These are phyloP conservation scores for Candida arabinofermentans DNA, from an alignment of 805 yeast species.

Conservation along the genomic window DNA sequence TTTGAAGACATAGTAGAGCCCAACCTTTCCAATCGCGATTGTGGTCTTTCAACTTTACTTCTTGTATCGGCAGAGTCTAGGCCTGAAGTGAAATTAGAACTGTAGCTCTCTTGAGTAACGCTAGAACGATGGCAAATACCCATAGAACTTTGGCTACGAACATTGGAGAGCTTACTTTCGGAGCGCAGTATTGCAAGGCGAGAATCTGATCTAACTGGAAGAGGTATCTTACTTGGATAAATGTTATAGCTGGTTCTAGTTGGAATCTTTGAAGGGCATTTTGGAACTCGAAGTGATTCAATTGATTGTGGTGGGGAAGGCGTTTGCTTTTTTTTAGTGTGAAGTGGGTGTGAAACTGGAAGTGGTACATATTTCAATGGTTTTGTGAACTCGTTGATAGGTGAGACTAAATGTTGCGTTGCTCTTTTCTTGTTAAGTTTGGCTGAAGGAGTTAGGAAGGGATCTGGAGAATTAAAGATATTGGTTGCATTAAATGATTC, in stretches of 20 bases:
- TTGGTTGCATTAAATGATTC: background rate
- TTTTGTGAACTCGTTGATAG: constrained; percentile 4
- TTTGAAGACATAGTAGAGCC: constrained; percentile 2
- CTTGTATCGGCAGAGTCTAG: too few species aligned
- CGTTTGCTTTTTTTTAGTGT: constrained; percentile 1
- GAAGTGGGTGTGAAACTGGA: constrained; percentile 16
- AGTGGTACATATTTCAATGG: constrained; percentile 22
- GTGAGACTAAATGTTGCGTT: background rate
- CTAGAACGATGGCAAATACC: too few species aligned
- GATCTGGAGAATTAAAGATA: constrained; percentile 21
- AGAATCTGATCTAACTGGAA: constrained; percentile 26
- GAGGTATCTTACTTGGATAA: constrained; percentile 20
- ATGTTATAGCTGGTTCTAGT: background rate
- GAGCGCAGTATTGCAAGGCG: constrained; percentile 19
- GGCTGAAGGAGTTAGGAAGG: constrained; percentile 29
- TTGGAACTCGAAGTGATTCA: background rate
- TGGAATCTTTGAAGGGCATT: background rate
- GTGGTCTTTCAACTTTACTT: constrained; percentile 5
- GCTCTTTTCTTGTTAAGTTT: background rate
- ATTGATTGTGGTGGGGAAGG: background rate
- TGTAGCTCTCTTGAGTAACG: too few species aligned
- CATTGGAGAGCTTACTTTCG: constrained; percentile 2
- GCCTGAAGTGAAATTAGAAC: too few species aligned
- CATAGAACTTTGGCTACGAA: constrained; percentile 1
- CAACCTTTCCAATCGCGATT: constrained; percentile 13